These are phyloP conservation scores for Flaveria floridana DNA, from an alignment of 140 eudicot genomes.

Conservation along the genomic window DNA sequence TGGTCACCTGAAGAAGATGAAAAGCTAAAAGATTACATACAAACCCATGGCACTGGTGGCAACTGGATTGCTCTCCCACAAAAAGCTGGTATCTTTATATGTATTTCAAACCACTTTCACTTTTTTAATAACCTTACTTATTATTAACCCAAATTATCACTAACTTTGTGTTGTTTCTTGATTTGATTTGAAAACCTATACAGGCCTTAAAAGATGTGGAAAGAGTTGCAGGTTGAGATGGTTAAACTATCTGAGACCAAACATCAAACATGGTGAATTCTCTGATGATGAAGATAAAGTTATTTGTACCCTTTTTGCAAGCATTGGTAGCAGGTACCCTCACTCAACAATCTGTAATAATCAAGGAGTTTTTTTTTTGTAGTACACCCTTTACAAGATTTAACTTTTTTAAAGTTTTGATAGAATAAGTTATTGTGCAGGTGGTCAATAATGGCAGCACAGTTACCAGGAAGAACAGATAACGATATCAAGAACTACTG, in stretches of 20 bases:
- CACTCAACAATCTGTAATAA: neutral
- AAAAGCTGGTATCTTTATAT: constrained; percentile 58
- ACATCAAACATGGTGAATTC: constrained; percentile 89
- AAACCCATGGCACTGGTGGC: constrained; percentile 76
- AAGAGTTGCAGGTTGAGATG: constrained; percentile 96
- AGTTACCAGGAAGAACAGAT: constrained; percentile 96
- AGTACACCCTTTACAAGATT: neutral
- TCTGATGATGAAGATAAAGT: constrained; percentile 78
- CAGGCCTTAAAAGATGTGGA: constrained; percentile 88
- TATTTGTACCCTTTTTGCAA: constrained; percentile 71
- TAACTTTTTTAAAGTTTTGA: neutral
- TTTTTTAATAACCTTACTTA: neutral
- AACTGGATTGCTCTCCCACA: constrained; percentile 95
- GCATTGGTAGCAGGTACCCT: constrained; percentile 88
- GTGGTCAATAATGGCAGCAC: constrained; percentile 98
- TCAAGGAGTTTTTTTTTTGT: neutral
- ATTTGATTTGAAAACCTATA: neutral
- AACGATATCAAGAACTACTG: constrained; percentile 96
- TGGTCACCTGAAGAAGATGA: constrained; percentile 98
- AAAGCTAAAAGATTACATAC: constrained; percentile 66
- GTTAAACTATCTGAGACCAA: constrained; percentile 88
- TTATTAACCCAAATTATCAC: neutral
- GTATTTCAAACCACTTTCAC: neutral
- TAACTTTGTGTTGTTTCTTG: constrained; percentile 18
- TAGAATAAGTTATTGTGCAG: constrained; percentile 40